Evolutionary conservation across 345 rosid genomes (phyloP).

Genomic region (Durio zibethinus): DNA sequence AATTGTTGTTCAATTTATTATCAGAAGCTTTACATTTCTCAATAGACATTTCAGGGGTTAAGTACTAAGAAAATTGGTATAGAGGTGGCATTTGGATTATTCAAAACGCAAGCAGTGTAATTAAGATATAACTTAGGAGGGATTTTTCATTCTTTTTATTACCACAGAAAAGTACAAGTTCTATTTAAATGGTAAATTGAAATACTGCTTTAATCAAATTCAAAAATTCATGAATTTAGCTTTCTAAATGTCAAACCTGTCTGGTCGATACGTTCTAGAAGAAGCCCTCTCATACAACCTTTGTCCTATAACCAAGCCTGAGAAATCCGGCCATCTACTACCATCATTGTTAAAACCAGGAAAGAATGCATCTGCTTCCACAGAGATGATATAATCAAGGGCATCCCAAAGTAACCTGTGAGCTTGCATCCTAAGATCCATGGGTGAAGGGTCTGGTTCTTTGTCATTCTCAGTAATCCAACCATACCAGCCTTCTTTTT

Average conservation of each 20-base stretch:
- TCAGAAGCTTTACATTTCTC: not conserved
- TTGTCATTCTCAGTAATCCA: slow-evolving; percentile 77
- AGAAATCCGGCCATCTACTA: slow-evolving; percentile 86
- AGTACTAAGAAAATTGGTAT: not conserved
- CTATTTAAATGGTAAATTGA: not conserved
- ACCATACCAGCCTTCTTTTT: slow-evolving; percentile 99
- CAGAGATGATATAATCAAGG: slow-evolving; percentile 82
- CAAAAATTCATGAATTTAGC: not conserved
- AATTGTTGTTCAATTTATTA: not conserved
- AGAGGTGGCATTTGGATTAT: not conserved
- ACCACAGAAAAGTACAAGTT: not conserved
- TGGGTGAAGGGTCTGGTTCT: slow-evolving; percentile 78
- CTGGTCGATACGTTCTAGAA: slow-evolving; percentile 82
- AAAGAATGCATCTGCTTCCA: slow-evolving; percentile 89
- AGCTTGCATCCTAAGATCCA: slow-evolving; percentile 79
- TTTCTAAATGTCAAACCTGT: slow-evolving; percentile 50
- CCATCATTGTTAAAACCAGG: slow-evolving; percentile 91
- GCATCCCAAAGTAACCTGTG: slow-evolving; percentile 96
- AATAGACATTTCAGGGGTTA: not conserved
- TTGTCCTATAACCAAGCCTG: slow-evolving; percentile 96
- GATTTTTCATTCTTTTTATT: not conserved
- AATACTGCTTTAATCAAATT: slow-evolving; percentile 2
- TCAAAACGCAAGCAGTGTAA: not conserved
- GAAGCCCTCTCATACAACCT: slow-evolving; percentile 86
- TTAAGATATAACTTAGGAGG: not conserved